Evolutionary conservation across 129 eudicot species (phyloP).

Genomic region (Oenanthe sinensis): DNA sequence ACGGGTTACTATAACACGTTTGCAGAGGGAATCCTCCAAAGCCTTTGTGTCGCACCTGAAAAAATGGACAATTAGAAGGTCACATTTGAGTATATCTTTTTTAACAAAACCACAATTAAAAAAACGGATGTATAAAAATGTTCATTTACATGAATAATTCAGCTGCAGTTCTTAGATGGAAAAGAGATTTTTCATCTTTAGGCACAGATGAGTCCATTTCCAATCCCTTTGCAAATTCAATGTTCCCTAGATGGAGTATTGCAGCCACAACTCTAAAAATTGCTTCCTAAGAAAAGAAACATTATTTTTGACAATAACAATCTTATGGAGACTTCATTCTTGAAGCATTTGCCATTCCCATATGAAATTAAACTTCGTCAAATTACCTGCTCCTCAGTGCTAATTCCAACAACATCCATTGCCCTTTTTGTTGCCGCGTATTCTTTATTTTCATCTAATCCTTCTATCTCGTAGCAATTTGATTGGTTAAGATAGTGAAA

Average conservation of each 20-base stretch:
- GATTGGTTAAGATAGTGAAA: constrained; percentile 94
- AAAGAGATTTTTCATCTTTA: constrained; percentile 92
- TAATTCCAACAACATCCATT: constrained; percentile 97
- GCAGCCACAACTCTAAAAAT: constrained; percentile 98
- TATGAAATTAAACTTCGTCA: not conserved
- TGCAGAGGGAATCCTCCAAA: constrained; percentile 92
- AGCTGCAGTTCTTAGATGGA: constrained; percentile 79
- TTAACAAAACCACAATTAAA: not conserved
- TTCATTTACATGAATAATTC: constrained; percentile 75
- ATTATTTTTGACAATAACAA: not conserved
- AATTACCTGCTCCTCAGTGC: constrained; percentile 71
- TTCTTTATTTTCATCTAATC: constrained; percentile 76
- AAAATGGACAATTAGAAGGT: constrained; percentile 11
- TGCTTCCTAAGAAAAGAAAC: constrained; percentile 58
- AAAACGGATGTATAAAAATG: not conserved
- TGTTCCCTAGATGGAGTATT: constrained; percentile 92
- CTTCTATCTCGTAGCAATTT: constrained; percentile 75
- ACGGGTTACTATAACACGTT: constrained; percentile 91
- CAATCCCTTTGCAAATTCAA: constrained; percentile 78
- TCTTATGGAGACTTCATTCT: constrained; percentile 6
- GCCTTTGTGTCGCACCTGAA: constrained; percentile 88
- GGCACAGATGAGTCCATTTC: constrained; percentile 91
- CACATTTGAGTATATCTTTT: not conserved
- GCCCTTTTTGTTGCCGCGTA: constrained; percentile 74
- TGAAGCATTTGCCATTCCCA: constrained; percentile 2